Base-by-base conservation (phyloP, 139 green algal genomes). In the Tetradesmus obliquus region DNA sequence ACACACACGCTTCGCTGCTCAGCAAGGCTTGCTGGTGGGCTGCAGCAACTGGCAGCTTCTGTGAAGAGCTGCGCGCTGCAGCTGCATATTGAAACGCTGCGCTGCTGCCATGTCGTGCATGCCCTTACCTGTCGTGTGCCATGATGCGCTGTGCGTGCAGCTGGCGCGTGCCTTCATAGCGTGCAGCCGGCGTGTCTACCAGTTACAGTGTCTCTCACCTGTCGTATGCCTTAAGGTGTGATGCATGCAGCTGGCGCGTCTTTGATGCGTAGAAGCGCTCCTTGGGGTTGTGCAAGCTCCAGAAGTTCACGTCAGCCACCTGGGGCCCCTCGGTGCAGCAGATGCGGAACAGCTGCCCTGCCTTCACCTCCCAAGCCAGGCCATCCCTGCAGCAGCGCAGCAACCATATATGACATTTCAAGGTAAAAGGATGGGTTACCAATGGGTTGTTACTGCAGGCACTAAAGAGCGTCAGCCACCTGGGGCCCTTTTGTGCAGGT, bases 251-350 rank as follows among this genome's bases (percentile, higher is more conserved):
- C 87, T 91, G 86, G 2, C 91, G 86, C 4, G 91, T 93, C 19
- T 93, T 91, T 2, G 54, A 85, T 3, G 86, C 84, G 84, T 93
- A 91, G 79, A 93, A 93, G 12, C 91, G 91, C 57, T 91, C 90
- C 83, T 76, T 82, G 53, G 82, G 91, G 91, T 93, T 89, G 60
- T 88, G 80, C 19, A 80, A 20, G 54, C 72, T 91, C 86, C 86
- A 93, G 17, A 93, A 85, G 80, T 93, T 93, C 24, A 93, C 66
- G 87, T 93, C 91, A 12, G 80, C 91, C 15, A 93, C 91, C 53
- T 93, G 91, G 1, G 91, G 91, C 0, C 86, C 86, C 6, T 93
- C 69, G 13, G 71, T 91, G 66, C 86, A 93, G n/a, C 81, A 53
- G 24, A 91, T 88, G 53, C 86, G 86, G 79, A 89, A 91, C 3